Evolutionary conservation across 768 basidiomycete genomes (phyloP), one percentile per base, ranked within the genome.

Genomic region (Tricholoma flavovirens): DNA sequence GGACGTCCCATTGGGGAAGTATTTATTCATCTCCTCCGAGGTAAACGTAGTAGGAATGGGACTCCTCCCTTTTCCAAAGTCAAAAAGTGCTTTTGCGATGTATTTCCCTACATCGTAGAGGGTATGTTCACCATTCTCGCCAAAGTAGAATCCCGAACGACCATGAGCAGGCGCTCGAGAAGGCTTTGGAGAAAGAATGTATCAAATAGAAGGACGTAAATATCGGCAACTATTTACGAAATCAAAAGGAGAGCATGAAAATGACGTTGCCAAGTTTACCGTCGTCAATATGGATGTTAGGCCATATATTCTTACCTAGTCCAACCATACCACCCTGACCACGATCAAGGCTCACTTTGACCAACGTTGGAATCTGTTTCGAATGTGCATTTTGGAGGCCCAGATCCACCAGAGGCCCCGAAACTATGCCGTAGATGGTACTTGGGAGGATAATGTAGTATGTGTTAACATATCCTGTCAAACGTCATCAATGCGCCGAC

Each of bases 341-440:
- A 35, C 85, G 73, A 58, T 63, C 69, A 40, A 85, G 61, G 21
- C 76, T 64, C 0, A 76, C 76, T 11, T 68, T 66, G 54, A 86
- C 75, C 4, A 83, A 63, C 0, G 33, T 21, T 2, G 82, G 83
- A 26, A 87, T 77, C 57, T 82, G 82, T 6, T 72, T 66, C 0
- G 84, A 86, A 52, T 77, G 71, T 1, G 71, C 63, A 59, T 87
- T 83, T 32, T 79, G 74, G 33, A 87, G 71, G 9, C 79, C 83
- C 5, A 70, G 65, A 22, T 82, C 75, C 33, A 78, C 77, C 22
- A 87, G 72, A 5, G 63, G 65, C 6, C 76, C 77, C 7, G 63
- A 65, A 2, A 82, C 79, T 32, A 81, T 69, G 43, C 82, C 84
- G 59, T 80, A 89, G 30, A 90, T 82, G 0, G 83, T 83, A 3